Conservation (phyloP, 805 yeast species). For the Candida maris region DNA sequence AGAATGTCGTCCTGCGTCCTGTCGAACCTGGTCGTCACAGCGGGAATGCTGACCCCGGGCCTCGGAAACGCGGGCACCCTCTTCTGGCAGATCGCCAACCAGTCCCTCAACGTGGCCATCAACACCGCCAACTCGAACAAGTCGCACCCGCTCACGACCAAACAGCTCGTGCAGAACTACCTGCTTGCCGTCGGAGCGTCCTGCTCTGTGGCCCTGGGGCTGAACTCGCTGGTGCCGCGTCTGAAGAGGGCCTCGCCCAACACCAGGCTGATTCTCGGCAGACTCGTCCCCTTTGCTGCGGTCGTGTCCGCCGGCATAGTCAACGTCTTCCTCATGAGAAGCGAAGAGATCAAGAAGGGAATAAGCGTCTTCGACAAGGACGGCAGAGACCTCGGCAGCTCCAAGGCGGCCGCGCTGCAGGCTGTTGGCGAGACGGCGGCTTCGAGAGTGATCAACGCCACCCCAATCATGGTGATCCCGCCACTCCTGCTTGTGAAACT, state of each 20-base stretch:
- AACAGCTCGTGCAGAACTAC: slow-evolving; percentile 76
- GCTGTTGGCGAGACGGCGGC: slow-evolving; percentile 98
- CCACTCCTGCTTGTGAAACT: slow-evolving; percentile 78
- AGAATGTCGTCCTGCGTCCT: slow-evolving; percentile 96
- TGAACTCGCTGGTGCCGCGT: slow-evolving; percentile 86
- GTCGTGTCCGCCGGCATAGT: slow-evolving; percentile 96
- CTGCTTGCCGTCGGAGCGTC: slow-evolving; percentile 89
- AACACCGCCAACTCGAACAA: slow-evolving; percentile 96
- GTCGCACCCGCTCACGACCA: slow-evolving; percentile 81
- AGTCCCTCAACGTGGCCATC: slow-evolving; percentile 93
- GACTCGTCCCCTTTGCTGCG: slow-evolving; percentile 97
- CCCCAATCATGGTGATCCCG: slow-evolving; percentile 97
- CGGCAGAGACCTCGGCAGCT: slow-evolving; percentile 65
- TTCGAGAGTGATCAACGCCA: slow-evolving; percentile 90
- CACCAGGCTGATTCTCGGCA: slow-evolving; percentile 68
- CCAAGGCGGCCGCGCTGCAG: slow-evolving; percentile 80
- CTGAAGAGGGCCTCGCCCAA: slow-evolving; percentile 65
- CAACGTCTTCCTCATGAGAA: slow-evolving; percentile 94
- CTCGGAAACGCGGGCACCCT: slow-evolving; percentile 85
- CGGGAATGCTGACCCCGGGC: slow-evolving; percentile 96
- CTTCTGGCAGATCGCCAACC: slow-evolving; percentile 98
- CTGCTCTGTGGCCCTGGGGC: slow-evolving; percentile 92
- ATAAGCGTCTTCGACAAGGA: slow-evolving; percentile 64
- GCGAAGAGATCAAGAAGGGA: slow-evolving; percentile 87
- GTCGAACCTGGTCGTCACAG: slow-evolving; percentile 90